Evolutionary conservation across 371 early-diverging fungal species (phyloP).

Genomic region (Rhizopus stolonifer): DNA sequence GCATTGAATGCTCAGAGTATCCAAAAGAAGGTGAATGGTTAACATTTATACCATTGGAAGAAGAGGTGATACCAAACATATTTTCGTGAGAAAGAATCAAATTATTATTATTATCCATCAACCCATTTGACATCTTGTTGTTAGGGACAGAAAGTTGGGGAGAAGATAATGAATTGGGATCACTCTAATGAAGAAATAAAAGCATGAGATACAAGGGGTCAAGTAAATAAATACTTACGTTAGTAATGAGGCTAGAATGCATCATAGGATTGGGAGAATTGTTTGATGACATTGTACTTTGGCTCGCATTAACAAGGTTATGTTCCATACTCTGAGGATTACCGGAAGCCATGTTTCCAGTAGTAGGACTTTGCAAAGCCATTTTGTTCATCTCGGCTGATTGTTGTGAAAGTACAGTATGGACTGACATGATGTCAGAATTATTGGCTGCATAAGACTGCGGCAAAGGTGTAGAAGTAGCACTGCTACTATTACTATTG

Average conservation of each 20-base stretch:
- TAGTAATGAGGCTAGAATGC: not conserved
- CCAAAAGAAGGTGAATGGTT: not conserved
- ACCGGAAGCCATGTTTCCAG: not conserved
- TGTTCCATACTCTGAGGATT: not conserved
- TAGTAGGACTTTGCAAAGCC: not conserved
- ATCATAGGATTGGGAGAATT: not conserved
- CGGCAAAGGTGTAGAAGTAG: conserved; percentile 2
- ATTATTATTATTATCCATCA: not conserved
- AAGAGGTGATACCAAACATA: not conserved
- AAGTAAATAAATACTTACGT: not conserved
- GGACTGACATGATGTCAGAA: conserved; percentile 2
- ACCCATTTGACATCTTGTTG: not conserved
- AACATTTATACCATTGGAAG: not conserved
- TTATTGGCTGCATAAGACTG: not conserved
- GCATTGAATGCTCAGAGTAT: not conserved
- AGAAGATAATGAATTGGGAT: not conserved
- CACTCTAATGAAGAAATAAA: not conserved
- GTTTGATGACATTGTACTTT: not conserved
- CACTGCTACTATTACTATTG: conserved; percentile 1
- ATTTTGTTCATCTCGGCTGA: not conserved
- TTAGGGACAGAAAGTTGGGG: not conserved
- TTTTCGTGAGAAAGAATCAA: not conserved
- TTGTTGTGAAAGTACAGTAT: not conserved
- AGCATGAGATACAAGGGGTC: not conserved
- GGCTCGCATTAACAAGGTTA: not conserved